Evolutionary conservation across 805 yeast genomes (phyloP), one percentile per base, ranked within the genome.

Genomic region (Metschnikowia santaceciliae): DNA sequence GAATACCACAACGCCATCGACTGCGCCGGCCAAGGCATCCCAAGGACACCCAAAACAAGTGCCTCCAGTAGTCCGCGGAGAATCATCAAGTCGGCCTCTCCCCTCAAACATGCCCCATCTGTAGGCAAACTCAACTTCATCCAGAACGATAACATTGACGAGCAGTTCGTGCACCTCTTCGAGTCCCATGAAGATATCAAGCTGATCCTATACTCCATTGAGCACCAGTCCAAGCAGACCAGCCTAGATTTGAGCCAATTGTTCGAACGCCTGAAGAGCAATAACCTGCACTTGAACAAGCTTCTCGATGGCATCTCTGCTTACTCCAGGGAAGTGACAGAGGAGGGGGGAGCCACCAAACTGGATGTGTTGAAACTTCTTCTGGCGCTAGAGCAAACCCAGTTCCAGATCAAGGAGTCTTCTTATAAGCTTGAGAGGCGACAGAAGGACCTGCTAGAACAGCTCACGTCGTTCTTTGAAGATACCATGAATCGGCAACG

Each of bases 251-350:
- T 72, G 49, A 68, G 59, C 4, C 73, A 72, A 52, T 61, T 73
- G 42, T 62, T 61, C 22, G 75, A 70, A 38, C 57, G 76, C 32
- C 72, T 68, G 68, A 72, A 69, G 57, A 71, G 69, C 54, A 72
- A 73, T 54, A 71, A 73, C 54, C 67, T 64, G 49, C 55, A 69
- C 51, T 66, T 72, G 61, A 70, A 65, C 50, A 65, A 63, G 52
- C 60, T 72, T 38, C 62, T 73, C 13, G 61, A 64, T 22, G 66
- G 66, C 42, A 63, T 73, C 30, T 67, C 72, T 10, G 55, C 60
- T n/a, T 68, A 69, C 57, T 65, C 72, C 2, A 57, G 61, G 19
- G 72, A 69, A 38, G 72, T 71, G 3, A 59, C 66, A 6, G 65
- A 71, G 8, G 71, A 68, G 43, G 72, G 72, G 0, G 64, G 62